phyloP scores from a whole-genome alignment of 2,329 filamentous ascomycete species.

The Nigrospora oryzae region DNA sequence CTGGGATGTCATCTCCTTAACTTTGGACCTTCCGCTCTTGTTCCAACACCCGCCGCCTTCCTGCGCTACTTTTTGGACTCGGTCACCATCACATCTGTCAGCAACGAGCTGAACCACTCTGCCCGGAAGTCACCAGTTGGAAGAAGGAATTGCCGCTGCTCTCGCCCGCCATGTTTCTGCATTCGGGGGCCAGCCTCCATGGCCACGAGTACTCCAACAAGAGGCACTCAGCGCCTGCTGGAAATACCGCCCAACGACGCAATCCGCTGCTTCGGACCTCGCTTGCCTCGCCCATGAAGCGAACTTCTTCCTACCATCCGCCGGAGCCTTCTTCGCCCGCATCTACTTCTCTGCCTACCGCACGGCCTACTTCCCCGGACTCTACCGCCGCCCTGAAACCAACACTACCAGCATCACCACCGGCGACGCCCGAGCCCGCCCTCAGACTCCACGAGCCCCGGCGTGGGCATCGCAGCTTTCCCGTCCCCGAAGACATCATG shows the following conservation, averaged over 20 bases:
- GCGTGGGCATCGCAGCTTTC: constrained; percentile 11
- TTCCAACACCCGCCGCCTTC: no score
- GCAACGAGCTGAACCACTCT: not conserved
- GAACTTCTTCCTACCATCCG: constrained; percentile 9
- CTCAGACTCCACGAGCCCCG: constrained; percentile 14
- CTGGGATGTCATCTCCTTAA: no score
- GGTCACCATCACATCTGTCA: no score
- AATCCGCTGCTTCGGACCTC: constrained; percentile 19
- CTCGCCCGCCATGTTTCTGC: constrained; percentile 42
- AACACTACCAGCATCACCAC: constrained; percentile 2
- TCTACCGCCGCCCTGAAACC: not conserved
- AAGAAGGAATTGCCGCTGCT: not conserved
- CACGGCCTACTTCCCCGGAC: not conserved
- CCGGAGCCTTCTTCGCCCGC: constrained; percentile 5
- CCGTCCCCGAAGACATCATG: constrained; percentile 16
- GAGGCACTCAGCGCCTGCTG: constrained; percentile 22
- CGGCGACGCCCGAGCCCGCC: constrained; percentile 7
- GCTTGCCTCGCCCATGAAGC: constrained; percentile 14
- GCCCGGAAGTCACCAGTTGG: not conserved
- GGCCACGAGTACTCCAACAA: constrained; percentile 47
- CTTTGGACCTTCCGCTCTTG: no score
- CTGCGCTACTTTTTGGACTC: no score
- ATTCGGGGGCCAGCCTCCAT: constrained; percentile 50
- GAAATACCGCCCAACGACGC: constrained; percentile 15
- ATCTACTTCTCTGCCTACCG: not conserved